Evolutionary conservation across 164 flowering plant genomes (phyloP).

Genomic region (Vitis amurensis): DNA sequence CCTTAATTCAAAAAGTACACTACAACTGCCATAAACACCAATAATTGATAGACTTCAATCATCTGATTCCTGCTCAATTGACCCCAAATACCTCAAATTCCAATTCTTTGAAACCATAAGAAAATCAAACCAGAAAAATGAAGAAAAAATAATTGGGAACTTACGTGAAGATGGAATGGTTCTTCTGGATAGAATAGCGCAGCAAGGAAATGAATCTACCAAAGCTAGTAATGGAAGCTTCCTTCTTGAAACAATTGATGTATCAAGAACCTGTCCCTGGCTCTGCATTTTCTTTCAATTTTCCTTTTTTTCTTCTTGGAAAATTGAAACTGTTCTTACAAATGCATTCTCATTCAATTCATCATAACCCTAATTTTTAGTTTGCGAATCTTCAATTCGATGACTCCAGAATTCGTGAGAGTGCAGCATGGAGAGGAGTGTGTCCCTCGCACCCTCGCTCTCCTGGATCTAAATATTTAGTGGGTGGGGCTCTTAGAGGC

Average conservation of each 20-base stretch:
- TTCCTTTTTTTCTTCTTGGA: neutral
- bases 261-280: constrained; percentile 20
- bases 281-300: constrained; percentile 22
- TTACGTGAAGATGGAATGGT: constrained; percentile 30
- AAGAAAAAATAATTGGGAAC: constrained; percentile 6
- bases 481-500: constrained; percentile 4
- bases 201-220: constrained; percentile 34
- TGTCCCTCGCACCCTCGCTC: neutral
- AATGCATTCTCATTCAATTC: constrained; percentile 3
- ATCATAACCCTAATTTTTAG: too few species aligned
- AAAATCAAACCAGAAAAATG: neutral
- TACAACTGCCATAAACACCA: too few species aligned
- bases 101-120: neutral
- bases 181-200: constrained; percentile 11
- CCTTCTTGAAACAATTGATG: constrained; percentile 29
- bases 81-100: neutral
- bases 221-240: constrained; percentile 34
- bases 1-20: too few species aligned
- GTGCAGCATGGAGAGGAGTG: neutral
- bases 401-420: neutral
- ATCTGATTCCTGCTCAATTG: too few species aligned
- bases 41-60: too few species aligned
- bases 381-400: too few species aligned
- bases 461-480: too few species aligned
- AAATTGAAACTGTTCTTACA: neutral